Base-by-base conservation (phyloP, 2,329 filamentous ascomycete genomes). In the Aspergillus hiratsukae region DNA sequence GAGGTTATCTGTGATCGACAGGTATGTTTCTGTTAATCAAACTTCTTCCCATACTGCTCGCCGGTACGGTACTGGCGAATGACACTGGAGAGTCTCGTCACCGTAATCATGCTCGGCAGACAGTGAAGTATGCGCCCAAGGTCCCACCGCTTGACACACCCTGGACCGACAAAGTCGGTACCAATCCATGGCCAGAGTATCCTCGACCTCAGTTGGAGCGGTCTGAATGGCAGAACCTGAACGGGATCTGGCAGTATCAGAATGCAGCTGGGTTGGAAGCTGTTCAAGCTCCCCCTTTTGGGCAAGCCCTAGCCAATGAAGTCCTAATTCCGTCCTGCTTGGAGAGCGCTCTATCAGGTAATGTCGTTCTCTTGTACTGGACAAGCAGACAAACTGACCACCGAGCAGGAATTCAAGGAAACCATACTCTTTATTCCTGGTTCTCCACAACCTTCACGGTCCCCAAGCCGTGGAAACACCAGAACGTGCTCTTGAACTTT, bases 291-390 rank as follows among this genome's bases (percentile, higher is more conserved):
- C 80, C 79, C 1, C 79, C 80, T 0, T 78, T 78, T 56, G 74
- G 74, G 1, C 68, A 78, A 55, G 67, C 65, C 1, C 69, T 81
- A 6, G 67, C 68, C 4, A 66, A 74, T 3, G 70, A 80, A 25
- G 79, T 83, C 0, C 63, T 83, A 21, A 73, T 83, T 5, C 81
- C 81, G 0, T 83, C 80, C 7, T 83, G 81, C 60, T 66, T 83
- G 8, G 81, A 83, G 63, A 82, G 80, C 64, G 80, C 75, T 2
- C 65, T 83, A 17, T 82, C 79, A 40, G 80, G 80, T 75, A 57
- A 21, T 46, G 7, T 2, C 19, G 1, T 50, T 14, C 25, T 17
- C 6, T 17, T 10, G 1, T 10, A 8, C 4, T 23, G 8, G 17
- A 10, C 3, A 21, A 29, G 7, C 40, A 14, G n/a, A 3, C 5